Evolutionary conservation across 176 grass and related monocot genomes (phyloP).

Genomic region (Eremochloa ophiuroides): DNA sequence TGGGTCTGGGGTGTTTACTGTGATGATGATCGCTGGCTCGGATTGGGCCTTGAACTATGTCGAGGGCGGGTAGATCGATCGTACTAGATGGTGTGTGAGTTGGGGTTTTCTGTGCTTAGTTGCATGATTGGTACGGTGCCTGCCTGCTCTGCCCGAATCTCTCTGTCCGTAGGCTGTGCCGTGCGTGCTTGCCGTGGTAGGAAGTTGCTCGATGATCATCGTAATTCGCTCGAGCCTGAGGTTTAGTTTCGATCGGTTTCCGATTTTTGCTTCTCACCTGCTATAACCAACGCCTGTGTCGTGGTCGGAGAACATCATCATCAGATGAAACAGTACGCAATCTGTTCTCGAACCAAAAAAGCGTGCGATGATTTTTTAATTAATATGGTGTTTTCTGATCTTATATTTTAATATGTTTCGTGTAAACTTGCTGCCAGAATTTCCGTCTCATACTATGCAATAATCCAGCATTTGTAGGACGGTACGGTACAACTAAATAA

Average conservation of each 20-base stretch:
- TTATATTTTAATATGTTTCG: background rate
- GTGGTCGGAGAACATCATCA: background rate
- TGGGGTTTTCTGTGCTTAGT: background rate
- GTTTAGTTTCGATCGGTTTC: background rate
- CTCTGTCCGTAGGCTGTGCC: background rate
- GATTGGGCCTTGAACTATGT: background rate
- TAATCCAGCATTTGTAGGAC: background rate
- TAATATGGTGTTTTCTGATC: background rate
- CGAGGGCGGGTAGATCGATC: background rate
- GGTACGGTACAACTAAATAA: too few relatives aligned
- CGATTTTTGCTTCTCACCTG: background rate
- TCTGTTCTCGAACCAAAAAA: background rate
- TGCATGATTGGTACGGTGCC: background rate
- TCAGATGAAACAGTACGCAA: background rate
- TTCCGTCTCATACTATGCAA: background rate
- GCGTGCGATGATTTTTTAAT: background rate
- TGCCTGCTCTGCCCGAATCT: background rate
- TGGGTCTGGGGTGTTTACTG: background rate
- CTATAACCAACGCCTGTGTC: background rate
- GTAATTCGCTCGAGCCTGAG: background rate
- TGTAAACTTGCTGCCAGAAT: background rate
- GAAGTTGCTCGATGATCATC: background rate
- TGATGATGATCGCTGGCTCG: background rate
- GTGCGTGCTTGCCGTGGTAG: background rate
- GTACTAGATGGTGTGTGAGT: background rate